Percentiles rank a stretch among this genome's conserved stretches.
These are phyloP conservation scores for Xylaria sp. DNA, from an alignment of 2,329 filamentous ascomycete genomes.

Conservation along the genomic window DNA sequence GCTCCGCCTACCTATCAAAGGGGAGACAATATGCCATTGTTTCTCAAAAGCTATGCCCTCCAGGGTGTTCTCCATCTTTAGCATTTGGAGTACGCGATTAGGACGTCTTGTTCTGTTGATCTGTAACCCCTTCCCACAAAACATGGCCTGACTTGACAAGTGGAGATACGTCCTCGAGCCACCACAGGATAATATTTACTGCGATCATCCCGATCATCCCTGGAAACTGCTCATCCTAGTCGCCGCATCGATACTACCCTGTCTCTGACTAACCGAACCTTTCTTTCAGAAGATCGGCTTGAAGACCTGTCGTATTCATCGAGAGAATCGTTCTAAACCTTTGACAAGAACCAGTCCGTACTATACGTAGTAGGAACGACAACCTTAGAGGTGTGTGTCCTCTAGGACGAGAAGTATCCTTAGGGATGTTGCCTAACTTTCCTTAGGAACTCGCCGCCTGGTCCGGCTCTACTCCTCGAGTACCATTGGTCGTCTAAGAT, in stretches of 20 bases:
- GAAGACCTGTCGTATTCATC: background rate
- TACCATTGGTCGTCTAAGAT: background rate
- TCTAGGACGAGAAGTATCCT: background rate
- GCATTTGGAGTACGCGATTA: background rate
- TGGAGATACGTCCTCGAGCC: background rate
- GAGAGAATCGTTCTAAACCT: background rate
- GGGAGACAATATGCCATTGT: background rate
- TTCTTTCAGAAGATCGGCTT: background rate
- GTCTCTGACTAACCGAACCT: background rate
- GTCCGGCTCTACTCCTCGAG: background rate
- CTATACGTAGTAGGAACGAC: background rate
- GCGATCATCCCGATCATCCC: slow-evolving; percentile 5
- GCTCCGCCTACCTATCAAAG: background rate
- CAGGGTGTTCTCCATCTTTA: background rate
- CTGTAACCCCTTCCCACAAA: background rate
- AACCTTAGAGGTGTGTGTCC: background rate
- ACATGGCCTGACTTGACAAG: background rate
- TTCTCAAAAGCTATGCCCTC: background rate
- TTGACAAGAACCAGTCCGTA: background rate
- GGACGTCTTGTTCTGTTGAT: background rate
- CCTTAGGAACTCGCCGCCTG: background rate
- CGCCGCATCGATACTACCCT: background rate
- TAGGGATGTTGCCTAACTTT: background rate
- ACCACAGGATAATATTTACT: background rate
- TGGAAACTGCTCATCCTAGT: background rate